These are phyloP conservation scores for Saprolegnia diclina DNA, from an alignment of 352 stramenopile genomes.

Conservation along the genomic window DNA sequence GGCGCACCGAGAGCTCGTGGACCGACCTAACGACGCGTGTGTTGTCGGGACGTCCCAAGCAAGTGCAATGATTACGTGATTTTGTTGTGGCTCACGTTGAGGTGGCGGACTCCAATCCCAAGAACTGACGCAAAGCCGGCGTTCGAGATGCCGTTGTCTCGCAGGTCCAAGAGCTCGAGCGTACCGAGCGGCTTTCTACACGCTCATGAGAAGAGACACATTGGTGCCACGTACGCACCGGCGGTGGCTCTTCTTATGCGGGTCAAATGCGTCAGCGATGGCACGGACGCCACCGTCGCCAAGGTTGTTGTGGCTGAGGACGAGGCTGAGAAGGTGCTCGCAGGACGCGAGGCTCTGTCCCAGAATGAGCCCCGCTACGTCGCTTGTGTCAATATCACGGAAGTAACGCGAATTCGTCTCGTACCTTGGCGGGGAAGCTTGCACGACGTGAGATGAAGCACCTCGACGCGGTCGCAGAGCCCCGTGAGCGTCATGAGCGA, in stretches of 20 bases:
- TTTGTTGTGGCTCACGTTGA: slow-evolving; percentile 26
- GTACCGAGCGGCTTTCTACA: neutral
- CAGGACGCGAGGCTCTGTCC: slow-evolving; percentile 13
- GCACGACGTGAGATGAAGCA: slow-evolving; percentile 10
- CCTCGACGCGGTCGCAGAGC: slow-evolving; percentile 8
- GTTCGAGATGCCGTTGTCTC: slow-evolving; percentile 25
- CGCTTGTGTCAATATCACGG: neutral
- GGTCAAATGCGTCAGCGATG: slow-evolving; percentile 20
- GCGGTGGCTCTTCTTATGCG: neutral
- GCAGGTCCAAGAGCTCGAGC: slow-evolving; percentile 16
- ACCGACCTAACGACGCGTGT: neutral
- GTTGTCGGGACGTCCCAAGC: neutral
- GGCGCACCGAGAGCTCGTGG: neutral
- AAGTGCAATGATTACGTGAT: slow-evolving; percentile 20
- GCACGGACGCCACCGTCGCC: slow-evolving; percentile 24
- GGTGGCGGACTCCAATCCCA: neutral
- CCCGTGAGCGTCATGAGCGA: slow-evolving; percentile 20
- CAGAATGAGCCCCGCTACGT: slow-evolving; percentile 24
- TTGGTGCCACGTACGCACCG: neutral
- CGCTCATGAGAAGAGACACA: neutral
- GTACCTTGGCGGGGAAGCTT: slow-evolving; percentile 25
- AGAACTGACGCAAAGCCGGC: slow-evolving; percentile 20
- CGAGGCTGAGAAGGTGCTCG: neutral
- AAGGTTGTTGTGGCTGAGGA: slow-evolving; percentile 22
- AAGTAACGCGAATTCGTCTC: too few species aligned